Conservation (phyloP, 2,329 filamentous ascomycete genomes). For the Venturia nashicola region DNA sequence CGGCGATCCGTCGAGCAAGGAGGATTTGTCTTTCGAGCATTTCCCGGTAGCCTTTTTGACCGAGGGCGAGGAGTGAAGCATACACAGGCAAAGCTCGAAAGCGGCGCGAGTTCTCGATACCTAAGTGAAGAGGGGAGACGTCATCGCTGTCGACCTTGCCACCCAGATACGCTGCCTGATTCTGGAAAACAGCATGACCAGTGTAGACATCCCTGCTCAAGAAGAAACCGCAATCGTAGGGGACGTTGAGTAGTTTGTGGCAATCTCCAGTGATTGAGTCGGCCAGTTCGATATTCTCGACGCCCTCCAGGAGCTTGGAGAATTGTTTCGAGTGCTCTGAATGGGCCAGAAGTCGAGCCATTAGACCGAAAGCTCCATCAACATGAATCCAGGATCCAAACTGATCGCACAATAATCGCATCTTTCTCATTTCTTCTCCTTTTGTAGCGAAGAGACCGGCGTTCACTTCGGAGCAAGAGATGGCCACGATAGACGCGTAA, state of each 20-base stretch:
- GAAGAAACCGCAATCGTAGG: slow-evolving; percentile 89
- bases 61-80: slow-evolving; percentile 64
- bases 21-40: slow-evolving; percentile 63
- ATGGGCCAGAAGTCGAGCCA: slow-evolving; percentile 49
- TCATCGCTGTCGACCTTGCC: slow-evolving; percentile 34
- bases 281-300: slow-evolving; percentile 61
- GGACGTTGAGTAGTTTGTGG: slow-evolving; percentile 91
- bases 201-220: slow-evolving; percentile 53
- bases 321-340: slow-evolving; percentile 33
- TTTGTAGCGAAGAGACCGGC: slow-evolving; percentile 68
- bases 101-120: slow-evolving; percentile 80
- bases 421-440: slow-evolving; percentile 42
- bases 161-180: slow-evolving; percentile 69
- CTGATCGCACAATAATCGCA: slow-evolving; percentile 59
- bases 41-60: slow-evolving; percentile 51
- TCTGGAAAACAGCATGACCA: slow-evolving; percentile 57
- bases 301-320: slow-evolving; percentile 39
- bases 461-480: slow-evolving; percentile 87
- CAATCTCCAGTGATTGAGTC: slow-evolving; percentile 80
- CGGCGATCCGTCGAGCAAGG: slow-evolving; percentile 56
- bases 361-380: slow-evolving; percentile 84
- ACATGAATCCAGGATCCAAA: slow-evolving; percentile 80
- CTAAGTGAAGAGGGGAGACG: slow-evolving; percentile 74
- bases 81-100: slow-evolving; percentile 89
- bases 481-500: slow-evolving; percentile 59